Base-by-base conservation (phyloP, 1,284 basidiomycete species). In the Athelia psychrophila region DNA sequence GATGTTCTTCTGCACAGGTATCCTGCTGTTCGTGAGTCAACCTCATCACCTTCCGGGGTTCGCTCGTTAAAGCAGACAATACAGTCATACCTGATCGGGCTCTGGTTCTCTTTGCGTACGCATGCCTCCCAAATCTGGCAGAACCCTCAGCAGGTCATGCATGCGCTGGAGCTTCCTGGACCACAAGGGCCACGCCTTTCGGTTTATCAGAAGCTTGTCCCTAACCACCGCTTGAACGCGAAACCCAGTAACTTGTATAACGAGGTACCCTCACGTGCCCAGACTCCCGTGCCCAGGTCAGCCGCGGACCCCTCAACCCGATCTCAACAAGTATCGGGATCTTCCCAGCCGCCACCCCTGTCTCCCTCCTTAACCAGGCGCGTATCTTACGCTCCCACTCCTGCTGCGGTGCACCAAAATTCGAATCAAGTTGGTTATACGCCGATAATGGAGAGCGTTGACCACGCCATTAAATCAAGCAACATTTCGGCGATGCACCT, bases 91-190 rank as follows among this genome's bases (percentile, higher is more conserved):
- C 81, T 97, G 44, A 86, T 99, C 53, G 97, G 97, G 32, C 77
- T 99, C 0, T 99, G 97, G 97, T 99, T 99, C 77, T 98, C 96
- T 44, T 83, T 99, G 18, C 89, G 95, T 44, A 99, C 97, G 0
- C 97, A 99, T 67, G 97, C 97, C 2, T 89, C 91, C 15, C 97
- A 99, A 67, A 99, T 99, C 61, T 99, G 97, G 97, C 95, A 99
- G 67, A 98, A 98, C 64, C 94, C 94, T 2, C 91, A 93, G 62
- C 90, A 87, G 55, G 76, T 95, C 13, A 76, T 95, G 59, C 85
- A 91, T 32, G 74, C 80, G 2, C 65, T 82, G 51, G 91, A 93
- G 44, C 62, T 85, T 15, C 75, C 79, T 8, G 72, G 69, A 58
- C 40, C 61, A 35, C 47, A 23, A 60, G 44, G 52, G 65, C 59